Conservation (phyloP, 352 stramenopile species). For the Globisporangium echinulatum region DNA sequence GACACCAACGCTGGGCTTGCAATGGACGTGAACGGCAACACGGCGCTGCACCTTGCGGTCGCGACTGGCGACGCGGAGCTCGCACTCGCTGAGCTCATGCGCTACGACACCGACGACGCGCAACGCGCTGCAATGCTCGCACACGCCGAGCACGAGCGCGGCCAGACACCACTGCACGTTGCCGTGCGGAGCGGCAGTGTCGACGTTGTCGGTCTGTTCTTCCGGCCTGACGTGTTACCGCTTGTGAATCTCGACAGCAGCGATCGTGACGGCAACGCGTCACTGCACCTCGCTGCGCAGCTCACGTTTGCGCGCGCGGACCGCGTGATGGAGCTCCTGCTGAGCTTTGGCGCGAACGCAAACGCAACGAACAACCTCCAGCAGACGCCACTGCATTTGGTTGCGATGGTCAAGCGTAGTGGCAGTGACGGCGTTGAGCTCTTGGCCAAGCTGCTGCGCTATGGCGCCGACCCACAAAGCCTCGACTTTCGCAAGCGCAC, state of each 20-base stretch:
- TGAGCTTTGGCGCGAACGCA: constrained; percentile 58
- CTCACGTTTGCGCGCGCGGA: constrained; percentile 56
- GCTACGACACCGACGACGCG: constrained; percentile 24
- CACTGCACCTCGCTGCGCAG: constrained; percentile 58
- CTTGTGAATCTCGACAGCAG: constrained; percentile 54
- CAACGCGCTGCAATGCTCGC: constrained; percentile 41
- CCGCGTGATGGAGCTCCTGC: constrained; percentile 55
- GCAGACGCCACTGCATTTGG: constrained; percentile 70
- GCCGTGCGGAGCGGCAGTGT: constrained; percentile 49
- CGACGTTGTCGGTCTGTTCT: constrained; percentile 70
- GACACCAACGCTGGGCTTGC: constrained; percentile 15
- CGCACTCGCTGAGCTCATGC: constrained; percentile 40
- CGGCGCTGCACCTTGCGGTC: constrained; percentile 41
- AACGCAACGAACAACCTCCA: constrained; percentile 66
- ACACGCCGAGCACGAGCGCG: constrained; percentile 42
- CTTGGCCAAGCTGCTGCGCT: constrained; percentile 55
- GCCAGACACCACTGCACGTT: constrained; percentile 57
- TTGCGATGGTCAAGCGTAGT: constrained; percentile 57
- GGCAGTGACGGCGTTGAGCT: constrained; percentile 33
- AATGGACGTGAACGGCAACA: constrained; percentile 54
- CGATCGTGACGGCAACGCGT: constrained; percentile 67
- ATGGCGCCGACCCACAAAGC: constrained; percentile 43
- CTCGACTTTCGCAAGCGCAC: constrained; percentile 72
- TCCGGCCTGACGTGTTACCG: constrained; percentile 64
- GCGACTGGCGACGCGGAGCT: constrained; percentile 36